Evolutionary conservation across 2,329 filamentous ascomycete genomes (phyloP).

Genomic region (Pestalotiopsis fici): DNA sequence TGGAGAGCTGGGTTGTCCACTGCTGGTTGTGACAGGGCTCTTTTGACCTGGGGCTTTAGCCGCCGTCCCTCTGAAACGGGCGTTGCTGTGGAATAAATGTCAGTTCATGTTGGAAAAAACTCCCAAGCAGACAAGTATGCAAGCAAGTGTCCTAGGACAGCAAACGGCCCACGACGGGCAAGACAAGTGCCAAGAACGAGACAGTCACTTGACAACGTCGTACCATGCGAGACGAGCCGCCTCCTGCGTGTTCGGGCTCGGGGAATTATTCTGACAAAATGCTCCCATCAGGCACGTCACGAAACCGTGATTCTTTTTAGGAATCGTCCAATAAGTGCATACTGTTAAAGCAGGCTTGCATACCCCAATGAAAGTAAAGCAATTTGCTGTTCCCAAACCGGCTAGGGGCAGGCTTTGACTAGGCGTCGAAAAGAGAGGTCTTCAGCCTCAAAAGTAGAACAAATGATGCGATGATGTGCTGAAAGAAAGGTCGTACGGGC

Average conservation of each 20-base stretch:
- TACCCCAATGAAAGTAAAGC: not conserved
- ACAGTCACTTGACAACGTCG: not conserved
- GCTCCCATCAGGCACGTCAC: not conserved
- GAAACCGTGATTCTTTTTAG: not conserved
- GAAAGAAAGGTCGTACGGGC: not conserved
- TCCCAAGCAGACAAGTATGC: not conserved
- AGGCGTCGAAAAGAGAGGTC: not conserved
- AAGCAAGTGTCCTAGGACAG: not conserved
- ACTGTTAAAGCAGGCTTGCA: not conserved
- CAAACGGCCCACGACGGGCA: not conserved
- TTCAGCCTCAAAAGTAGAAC: not conserved
- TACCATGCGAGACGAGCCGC: not conserved
- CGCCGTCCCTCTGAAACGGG: slow-evolving; percentile 58
- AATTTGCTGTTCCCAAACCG: not conserved
- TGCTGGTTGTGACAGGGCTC: slow-evolving; percentile 51
- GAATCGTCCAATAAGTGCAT: not conserved
- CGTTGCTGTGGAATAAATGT: slow-evolving; percentile 44
- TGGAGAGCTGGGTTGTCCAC: slow-evolving; percentile 50
- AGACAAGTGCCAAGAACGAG: not conserved
- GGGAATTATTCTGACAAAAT: not conserved
- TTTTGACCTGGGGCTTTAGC: slow-evolving; percentile 52
- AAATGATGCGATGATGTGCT: not conserved
- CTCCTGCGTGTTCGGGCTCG: not conserved
- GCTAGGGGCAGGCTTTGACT: not conserved
- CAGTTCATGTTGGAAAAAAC: slow-evolving; percentile 19